Base-by-base conservation (phyloP, 2,329 filamentous ascomycete species). In the Fusarium cyanostomum region DNA sequence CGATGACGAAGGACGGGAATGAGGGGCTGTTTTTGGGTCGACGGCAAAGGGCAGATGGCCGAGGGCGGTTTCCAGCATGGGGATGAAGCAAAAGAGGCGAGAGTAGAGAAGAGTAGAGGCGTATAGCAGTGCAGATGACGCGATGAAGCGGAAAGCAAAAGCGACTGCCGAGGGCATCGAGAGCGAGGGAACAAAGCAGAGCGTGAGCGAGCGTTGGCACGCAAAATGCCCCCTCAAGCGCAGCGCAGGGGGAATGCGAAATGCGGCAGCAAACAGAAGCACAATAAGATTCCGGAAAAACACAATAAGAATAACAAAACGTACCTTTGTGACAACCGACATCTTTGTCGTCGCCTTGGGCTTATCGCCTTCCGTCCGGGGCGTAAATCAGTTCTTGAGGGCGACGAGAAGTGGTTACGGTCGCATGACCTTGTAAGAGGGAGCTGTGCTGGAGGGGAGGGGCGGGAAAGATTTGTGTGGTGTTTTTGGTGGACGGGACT, bases 301-400 rank as follows among this genome's bases (percentile, higher is more conserved):
- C 45, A 38, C 35, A 39, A 54, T 35, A 35, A 31, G 35, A 41
- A 48, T 18, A 42, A n/a, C n/a, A n/a, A n/a, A 33, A 79, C 82
- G 63, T 77, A 87, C 84, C 83, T 86, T 84, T 68, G 82, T 83
- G 79, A 80, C 83, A 82, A 86, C 82, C 80, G 84, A 85, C 84
- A 86, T 86, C 75, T 86, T 84, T 66, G 59, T 66, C 62, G 75
- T 75, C 75, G 80, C 83, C 75, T 64, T 79, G 66, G 75, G 75
- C 79, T 80, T 76, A 78, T 82, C 81, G 82, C 82, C 82, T 84
- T 72, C 71, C 73, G 74, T 75, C 72, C 71, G 70, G 70, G 69
- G 71, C 67, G 67, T 70, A 69, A 71, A 64, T 65, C 56, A 67
- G 62, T 70, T 68, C 67, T 71, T 73, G 69, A 72, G 74, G 73